A percentile compares a stretch with the other conserved stretches of the same genome.
These are phyloP conservation scores for Amphirosellinia nigrospora DNA, from an alignment of 495 filamentous ascomycete species.

Conservation along the genomic window DNA sequence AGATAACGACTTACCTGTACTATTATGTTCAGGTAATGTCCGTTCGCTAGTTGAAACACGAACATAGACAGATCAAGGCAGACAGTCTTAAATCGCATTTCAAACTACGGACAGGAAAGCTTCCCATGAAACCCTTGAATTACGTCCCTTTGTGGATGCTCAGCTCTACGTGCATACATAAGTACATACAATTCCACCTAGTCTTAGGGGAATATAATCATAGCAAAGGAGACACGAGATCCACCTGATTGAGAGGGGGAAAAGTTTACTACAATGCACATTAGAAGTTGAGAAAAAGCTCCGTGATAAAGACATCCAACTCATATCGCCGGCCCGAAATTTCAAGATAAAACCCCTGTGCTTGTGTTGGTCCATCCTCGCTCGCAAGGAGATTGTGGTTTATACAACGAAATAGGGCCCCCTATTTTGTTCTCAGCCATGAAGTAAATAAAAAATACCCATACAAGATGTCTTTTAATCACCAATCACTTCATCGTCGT, in stretches of 20 bases:
- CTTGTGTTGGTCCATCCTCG: neutral
- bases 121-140: no score
- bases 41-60: no score
- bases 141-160: no score
- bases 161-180: conserved; percentile 9
- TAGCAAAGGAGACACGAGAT: neutral
- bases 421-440: neutral
- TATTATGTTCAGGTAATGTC: neutral
- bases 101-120: no score
- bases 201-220: neutral
- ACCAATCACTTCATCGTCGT: conserved; percentile 73
- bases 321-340: neutral
- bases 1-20: neutral
- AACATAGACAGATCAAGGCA: no score
- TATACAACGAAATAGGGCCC: neutral
- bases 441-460: conserved; percentile 7
- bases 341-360: conserved; percentile 5
- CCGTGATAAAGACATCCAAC: neutral
- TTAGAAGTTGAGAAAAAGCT: neutral
- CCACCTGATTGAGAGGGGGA: neutral
- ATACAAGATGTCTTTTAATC: conserved; percentile 55
- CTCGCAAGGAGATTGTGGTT: neutral
- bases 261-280: neutral
- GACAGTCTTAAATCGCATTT: no score
- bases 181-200: neutral